These are phyloP conservation scores for Rehmannia glutinosa DNA, from an alignment of 257 asterid species.

Conservation along the genomic window DNA sequence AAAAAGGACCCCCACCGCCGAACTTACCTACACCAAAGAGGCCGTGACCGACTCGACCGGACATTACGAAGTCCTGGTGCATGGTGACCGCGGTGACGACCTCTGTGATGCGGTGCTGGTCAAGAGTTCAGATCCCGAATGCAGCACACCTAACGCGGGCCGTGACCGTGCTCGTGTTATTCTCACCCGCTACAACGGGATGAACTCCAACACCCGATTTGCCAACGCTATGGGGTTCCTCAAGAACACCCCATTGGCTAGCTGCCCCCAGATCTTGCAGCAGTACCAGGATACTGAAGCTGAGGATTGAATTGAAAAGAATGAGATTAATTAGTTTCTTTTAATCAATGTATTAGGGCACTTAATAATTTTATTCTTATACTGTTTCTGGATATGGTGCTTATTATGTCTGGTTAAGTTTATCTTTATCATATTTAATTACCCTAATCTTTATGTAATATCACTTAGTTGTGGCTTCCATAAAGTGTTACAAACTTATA, in stretches of 20 bases:
- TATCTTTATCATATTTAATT: neutral
- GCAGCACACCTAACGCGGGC: conserved; percentile 31
- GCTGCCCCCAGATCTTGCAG: conserved; percentile 39
- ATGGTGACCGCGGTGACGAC: conserved; percentile 36
- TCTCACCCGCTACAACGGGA: conserved; percentile 55
- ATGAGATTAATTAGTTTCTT: neutral
- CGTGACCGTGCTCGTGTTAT: conserved; percentile 48
- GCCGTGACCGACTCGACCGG: conserved; percentile 34
- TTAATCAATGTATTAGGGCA: neutral
- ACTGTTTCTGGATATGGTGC: conserved; percentile 3
- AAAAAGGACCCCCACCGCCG: conserved; percentile 7
- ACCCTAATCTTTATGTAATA: conserved; percentile 1
- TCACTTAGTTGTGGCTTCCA: conserved; percentile 26
- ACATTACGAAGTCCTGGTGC: conserved; percentile 19
- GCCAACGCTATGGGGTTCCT: conserved; percentile 54
- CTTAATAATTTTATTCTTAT: neutral
- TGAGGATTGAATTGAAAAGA: conserved; percentile 18
- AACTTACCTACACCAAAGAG: conserved; percentile 20
- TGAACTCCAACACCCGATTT: conserved; percentile 29
- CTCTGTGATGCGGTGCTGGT: conserved; percentile 33
- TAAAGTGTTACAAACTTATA: neutral
- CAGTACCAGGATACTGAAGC: conserved; percentile 26
- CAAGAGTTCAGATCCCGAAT: conserved; percentile 34
- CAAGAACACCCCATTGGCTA: conserved; percentile 23
- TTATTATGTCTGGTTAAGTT: neutral